Conservation (phyloP, 176 grass and related monocot species). For the Luzula sylvatica region DNA sequence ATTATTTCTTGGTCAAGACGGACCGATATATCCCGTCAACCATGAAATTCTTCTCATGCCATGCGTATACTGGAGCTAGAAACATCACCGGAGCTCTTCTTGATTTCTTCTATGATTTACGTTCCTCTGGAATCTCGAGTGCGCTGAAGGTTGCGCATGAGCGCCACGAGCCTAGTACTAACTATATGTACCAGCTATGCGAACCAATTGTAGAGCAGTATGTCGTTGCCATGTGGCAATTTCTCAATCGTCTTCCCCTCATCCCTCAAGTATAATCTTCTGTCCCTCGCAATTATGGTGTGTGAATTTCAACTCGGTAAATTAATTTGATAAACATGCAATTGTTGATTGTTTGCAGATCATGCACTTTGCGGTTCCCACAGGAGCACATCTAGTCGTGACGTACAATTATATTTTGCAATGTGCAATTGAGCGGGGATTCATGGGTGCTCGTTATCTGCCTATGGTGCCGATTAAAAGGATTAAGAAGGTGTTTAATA, state of each 20-base stretch:
- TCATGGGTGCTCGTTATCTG: constrained; percentile 32
- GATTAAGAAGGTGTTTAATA: constrained; percentile 67
- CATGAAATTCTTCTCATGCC: constrained; percentile 29
- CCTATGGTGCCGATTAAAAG: constrained; percentile 47
- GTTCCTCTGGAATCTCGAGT: constrained; percentile 27
- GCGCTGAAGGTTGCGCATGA: constrained; percentile 19
- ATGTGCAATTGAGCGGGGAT: constrained; percentile 2
- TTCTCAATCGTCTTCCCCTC: constrained; percentile 60
- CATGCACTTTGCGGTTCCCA: constrained; percentile 54
- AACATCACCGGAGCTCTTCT: constrained; percentile 31
- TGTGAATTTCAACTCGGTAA: too few relatives aligned
- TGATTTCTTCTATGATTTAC: constrained; percentile 35
- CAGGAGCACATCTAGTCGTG: constrained; percentile 42
- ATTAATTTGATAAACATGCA: too few relatives aligned
- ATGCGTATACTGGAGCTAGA: constrained; percentile 24
- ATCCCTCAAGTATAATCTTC: constrained; percentile 59
- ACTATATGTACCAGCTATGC: constrained; percentile 42
- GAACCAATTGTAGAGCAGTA: constrained; percentile 63
- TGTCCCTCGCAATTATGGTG: too few relatives aligned
- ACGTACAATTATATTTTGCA: constrained; percentile 64
- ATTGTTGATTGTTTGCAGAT: too few relatives aligned
- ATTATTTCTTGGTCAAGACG: constrained; percentile 26
- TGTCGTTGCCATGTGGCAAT: constrained; percentile 57
- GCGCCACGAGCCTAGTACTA: constrained; percentile 36
- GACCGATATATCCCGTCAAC: constrained; percentile 37